These are phyloP conservation scores for Cerioporus squamosus DNA, from an alignment of 1,284 basidiomycete species.

Conservation along the genomic window DNA sequence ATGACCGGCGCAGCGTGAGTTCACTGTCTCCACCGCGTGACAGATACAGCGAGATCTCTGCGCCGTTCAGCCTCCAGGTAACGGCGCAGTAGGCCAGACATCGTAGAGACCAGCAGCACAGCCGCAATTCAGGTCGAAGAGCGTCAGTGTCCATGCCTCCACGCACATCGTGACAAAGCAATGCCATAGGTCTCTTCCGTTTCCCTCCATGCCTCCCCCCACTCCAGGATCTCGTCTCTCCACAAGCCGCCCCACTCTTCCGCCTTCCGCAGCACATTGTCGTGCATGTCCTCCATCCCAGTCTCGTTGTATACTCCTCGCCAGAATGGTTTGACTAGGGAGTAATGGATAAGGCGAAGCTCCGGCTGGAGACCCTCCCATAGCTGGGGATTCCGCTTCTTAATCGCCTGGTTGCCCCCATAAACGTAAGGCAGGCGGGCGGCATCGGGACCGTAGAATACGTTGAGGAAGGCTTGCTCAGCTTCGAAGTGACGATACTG, in stretches of 20 bases:
- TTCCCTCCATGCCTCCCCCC: constrained; percentile 35
- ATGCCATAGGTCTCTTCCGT: constrained; percentile 20
- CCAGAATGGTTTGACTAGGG: constrained; percentile 44
- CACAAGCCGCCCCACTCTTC: not conserved
- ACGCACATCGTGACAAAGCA: no score
- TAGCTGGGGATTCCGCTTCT: constrained; percentile 30
- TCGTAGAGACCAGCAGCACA: no score
- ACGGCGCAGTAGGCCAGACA: no score
- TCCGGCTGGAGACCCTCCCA: constrained; percentile 25
- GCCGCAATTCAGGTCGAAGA: no score
- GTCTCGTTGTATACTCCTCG: constrained; percentile 28
- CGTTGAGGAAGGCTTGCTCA: constrained; percentile 50
- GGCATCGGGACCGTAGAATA: constrained; percentile 43
- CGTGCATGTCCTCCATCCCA: constrained; percentile 25
- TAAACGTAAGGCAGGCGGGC: constrained; percentile 47
- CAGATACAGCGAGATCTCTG: no score
- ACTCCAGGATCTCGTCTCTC: constrained; percentile 37
- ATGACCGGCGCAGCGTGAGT: no score
- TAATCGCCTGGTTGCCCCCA: constrained; percentile 50
- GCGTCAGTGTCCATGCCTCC: no score
- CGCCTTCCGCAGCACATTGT: constrained; percentile 24
- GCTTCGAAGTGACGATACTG: constrained; percentile 29
- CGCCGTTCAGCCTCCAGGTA: no score
- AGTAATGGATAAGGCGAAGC: constrained; percentile 13
- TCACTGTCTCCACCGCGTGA: no score